Conservation (phyloP, 164 flowering plant genomes). For the Vitis rupestris region DNA sequence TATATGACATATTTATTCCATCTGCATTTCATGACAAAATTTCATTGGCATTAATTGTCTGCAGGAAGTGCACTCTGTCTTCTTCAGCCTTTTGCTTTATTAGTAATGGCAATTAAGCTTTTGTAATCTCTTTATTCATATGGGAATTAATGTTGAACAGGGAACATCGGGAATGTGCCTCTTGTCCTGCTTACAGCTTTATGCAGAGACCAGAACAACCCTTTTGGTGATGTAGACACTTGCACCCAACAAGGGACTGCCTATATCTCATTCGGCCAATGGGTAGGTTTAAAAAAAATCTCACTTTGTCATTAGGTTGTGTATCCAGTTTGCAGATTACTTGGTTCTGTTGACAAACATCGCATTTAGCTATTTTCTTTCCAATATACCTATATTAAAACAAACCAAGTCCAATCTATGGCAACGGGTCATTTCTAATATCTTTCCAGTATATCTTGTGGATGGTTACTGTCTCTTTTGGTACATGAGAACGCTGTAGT, state of each 20-base stretch:
- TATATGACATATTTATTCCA: background rate
- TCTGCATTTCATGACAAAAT: background rate
- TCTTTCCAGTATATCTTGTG: background rate
- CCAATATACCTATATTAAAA: background rate
- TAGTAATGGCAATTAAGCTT: background rate
- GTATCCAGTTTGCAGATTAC: too few relatives aligned
- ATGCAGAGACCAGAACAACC: slow-evolving; percentile 86
- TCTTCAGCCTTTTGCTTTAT: background rate
- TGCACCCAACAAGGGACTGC: slow-evolving; percentile 90
- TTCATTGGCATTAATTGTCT: background rate
- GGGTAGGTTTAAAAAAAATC: slow-evolving; percentile 52
- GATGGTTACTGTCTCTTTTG: too few relatives aligned
- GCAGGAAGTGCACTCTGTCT: background rate
- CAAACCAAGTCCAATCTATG: background rate
- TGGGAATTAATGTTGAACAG: slow-evolving; percentile 32
- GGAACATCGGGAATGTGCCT: slow-evolving; percentile 97
- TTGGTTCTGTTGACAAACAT: too few relatives aligned
- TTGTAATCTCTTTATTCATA: background rate
- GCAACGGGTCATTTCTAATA: background rate
- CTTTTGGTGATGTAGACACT: slow-evolving; percentile 75
- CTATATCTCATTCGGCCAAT: slow-evolving; percentile 94
- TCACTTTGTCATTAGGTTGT: background rate
- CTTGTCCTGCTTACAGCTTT: slow-evolving; percentile 93
- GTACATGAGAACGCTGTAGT: too few relatives aligned
- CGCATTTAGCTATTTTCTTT: background rate